Base-by-base conservation (phyloP, 371 early-diverging fungal species). In the Mycotypha africana region DNA sequence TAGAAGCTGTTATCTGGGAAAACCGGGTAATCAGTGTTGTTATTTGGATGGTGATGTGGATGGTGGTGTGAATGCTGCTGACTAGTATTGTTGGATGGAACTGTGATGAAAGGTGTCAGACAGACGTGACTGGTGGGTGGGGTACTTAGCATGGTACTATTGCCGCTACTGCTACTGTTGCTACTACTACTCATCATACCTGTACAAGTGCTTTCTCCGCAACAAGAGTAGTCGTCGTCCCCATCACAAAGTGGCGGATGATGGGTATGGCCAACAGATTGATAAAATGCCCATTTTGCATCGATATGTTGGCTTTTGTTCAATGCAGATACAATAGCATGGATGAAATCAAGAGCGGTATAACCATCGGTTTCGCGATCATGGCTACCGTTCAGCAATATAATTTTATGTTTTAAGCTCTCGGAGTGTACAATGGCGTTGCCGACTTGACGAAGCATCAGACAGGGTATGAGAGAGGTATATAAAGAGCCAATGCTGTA, bases 401-500 rank as follows among this genome's bases (percentile, higher is more conserved):
- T 59, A 10, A 88, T 67, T 54, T 88, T 88, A 57, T 70, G 65
- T 38, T 70, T 70, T 33, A 80, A 57, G 7, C 70, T 62, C 20
- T 58, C 47, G 2, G 80, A 78, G 26, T 79, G 71, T 22, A 76
- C 76, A 32, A 85, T 73, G 5, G 79, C 67, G 21, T 81, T 74
- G 2, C 85, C 88, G 4, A 84, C 78, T 17, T 75, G 75, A 20
- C 81, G 79, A 10, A 88, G 63, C 20, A 85, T 69, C 12, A 88
- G 60, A 47, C 82, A 82, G 2, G 88, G 88, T 3, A 85, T 62
- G 21, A 88, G 67, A 3, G 83, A 82, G 10, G 88, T 88, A 46
- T 85, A 88, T 7, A 88, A 58, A 2, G 85, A 85, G 0, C 88
- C 88, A 38, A 84, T 84, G 8, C 84, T 78, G 41, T 84, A 88